Conservation (phyloP, 2,329 filamentous ascomycete genomes). For the Colletotrichum lindemuthianum region DNA sequence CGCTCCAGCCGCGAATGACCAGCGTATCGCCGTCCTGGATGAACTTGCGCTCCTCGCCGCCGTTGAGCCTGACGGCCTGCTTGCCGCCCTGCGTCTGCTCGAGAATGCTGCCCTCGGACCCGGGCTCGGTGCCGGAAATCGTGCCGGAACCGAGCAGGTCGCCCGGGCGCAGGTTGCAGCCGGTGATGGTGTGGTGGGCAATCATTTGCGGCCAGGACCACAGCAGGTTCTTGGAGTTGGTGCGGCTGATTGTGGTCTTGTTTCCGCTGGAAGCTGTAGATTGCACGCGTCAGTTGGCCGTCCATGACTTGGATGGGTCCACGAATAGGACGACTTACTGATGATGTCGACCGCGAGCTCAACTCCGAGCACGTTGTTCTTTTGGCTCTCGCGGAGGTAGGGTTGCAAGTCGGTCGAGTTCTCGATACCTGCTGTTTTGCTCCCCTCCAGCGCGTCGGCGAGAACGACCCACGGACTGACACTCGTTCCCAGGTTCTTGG, state of each 20-base stretch:
- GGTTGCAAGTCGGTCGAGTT: constrained; percentile 49
- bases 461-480: constrained; percentile 73
- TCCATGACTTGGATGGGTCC: rapidly evolving
- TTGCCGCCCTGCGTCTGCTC: constrained; percentile 80
- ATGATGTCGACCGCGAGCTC: constrained; percentile 51
- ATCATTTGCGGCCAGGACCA: constrained; percentile 89
- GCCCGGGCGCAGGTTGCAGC: constrained; percentile 78
- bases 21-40: constrained; percentile 80
- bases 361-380: constrained; percentile 48
- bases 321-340: constrained; percentile 43
- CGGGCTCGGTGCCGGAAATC: constrained; percentile 71
- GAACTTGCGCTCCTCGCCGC: constrained; percentile 75
- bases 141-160: constrained; percentile 84
- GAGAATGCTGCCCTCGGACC: constrained; percentile 75
- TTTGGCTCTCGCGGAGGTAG: constrained; percentile 67
- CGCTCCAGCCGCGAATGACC: constrained; percentile 72
- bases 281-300: constrained; percentile 8
- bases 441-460: constrained; percentile 62
- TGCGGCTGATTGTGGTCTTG: constrained; percentile 41
- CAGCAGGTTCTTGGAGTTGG: constrained; percentile 61
- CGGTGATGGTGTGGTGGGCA: constrained; percentile 81
- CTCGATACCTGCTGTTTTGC: constrained; percentile 37
- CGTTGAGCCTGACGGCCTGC: constrained; percentile 66
- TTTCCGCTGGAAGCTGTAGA: constrained; percentile 44
- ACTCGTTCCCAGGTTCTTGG: constrained; percentile 69